Percentiles rank a stretch among this genome's conserved stretches.
phyloP scores from a whole-genome alignment of 208 protist species.

The Acanthamoeba culbertsoni region DNA sequence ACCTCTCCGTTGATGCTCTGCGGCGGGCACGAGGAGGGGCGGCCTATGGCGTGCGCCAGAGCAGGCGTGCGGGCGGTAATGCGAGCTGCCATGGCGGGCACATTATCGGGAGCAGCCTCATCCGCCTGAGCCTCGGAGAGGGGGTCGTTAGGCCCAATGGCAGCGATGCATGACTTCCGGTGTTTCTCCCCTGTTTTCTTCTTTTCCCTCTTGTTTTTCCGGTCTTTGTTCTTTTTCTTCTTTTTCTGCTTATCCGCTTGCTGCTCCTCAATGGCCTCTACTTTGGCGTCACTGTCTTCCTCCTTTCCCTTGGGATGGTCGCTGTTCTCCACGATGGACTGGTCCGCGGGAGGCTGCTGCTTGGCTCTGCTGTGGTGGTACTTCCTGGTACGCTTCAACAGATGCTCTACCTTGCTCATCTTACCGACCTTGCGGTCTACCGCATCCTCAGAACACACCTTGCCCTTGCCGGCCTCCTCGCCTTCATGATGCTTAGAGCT shows the following conservation, averaged over 20 bases:
- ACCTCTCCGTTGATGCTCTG: constrained; percentile 13
- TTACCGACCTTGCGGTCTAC: background rate
- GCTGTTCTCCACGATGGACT: background rate
- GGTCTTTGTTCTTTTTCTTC: background rate
- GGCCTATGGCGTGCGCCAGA: background rate
- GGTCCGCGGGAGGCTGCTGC: background rate
- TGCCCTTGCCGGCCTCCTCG: background rate
- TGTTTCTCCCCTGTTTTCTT: background rate
- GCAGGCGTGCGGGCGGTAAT: background rate
- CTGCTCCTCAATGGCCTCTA: background rate
- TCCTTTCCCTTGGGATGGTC: background rate
- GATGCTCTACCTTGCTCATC: background rate
- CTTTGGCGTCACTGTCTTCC: background rate
- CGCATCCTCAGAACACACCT: background rate
- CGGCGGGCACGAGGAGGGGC: background rate
- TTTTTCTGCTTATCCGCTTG: background rate
- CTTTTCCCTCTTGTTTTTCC: background rate
- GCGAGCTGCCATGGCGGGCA: background rate
- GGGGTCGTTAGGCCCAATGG: background rate
- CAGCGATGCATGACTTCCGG: background rate
- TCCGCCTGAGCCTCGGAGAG: background rate
- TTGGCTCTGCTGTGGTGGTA: background rate
- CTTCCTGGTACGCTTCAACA: background rate
- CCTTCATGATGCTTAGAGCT: background rate
- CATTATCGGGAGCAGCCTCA: too few relatives aligned